A percentile compares a stretch with the other conserved stretches of the same genome.
Evolutionary conservation across 352 stramenopile genomes (phyloP).

Genomic region (Globisporangium ultimum): DNA sequence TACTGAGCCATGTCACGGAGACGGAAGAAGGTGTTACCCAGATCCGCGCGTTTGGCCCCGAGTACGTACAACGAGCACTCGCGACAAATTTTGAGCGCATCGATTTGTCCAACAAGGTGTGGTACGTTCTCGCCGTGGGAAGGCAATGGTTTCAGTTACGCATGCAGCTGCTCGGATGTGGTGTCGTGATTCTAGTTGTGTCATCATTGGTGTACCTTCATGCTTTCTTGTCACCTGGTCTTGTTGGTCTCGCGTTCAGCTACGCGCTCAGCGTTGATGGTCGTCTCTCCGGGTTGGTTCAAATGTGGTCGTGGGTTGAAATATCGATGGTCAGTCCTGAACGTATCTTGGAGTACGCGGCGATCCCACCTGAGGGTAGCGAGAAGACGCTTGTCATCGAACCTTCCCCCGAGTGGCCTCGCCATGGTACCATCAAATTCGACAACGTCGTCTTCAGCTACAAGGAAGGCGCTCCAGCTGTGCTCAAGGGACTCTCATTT

Average conservation of each 20-base stretch:
- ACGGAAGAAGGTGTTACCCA: slow-evolving; percentile 38
- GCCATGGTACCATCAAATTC: slow-evolving; percentile 66
- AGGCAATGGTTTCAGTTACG: slow-evolving; percentile 42
- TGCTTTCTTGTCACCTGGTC: slow-evolving; percentile 37
- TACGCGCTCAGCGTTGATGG: slow-evolving; percentile 84
- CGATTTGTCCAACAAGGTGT: slow-evolving; percentile 23
- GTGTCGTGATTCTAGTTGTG: slow-evolving; percentile 36
- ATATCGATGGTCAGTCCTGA: slow-evolving; percentile 64
- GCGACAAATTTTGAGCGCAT: slow-evolving; percentile 20
- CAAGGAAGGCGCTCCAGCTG: slow-evolving; percentile 4
- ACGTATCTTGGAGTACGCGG: slow-evolving; percentile 36
- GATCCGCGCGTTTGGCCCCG: slow-evolving; percentile 27
- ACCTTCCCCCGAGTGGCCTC: slow-evolving; percentile 60
- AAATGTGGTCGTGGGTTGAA: slow-evolving; percentile 39
- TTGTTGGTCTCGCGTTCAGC: slow-evolving; percentile 86
- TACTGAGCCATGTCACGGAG: slow-evolving; percentile 29
- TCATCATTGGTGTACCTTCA: slow-evolving; percentile 31
- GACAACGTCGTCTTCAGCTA: slow-evolving; percentile 33
- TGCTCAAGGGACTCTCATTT: too few relatives aligned
- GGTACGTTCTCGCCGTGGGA: slow-evolving; percentile 19
- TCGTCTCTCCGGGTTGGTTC: slow-evolving; percentile 67
- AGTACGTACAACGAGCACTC: slow-evolving; percentile 15
- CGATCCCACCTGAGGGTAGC: slow-evolving; percentile 20
- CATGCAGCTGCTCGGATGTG: slow-evolving; percentile 46
- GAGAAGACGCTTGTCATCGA: slow-evolving; percentile 10